Conservation (phyloP, 768 basidiomycete species). For the Hericium erinaceus region DNA sequence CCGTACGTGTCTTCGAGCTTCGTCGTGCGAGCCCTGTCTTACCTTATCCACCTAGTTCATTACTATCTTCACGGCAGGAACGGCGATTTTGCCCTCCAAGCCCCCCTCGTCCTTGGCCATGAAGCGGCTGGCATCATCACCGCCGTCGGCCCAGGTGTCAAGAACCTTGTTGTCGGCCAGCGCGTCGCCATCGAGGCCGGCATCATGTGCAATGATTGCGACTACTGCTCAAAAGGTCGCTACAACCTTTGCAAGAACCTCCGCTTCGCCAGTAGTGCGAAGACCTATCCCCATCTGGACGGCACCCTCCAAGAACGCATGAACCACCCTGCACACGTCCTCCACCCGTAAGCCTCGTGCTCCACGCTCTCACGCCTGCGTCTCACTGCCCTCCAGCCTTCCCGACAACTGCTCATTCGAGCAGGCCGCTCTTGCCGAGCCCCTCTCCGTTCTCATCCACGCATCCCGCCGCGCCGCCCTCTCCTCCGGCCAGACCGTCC, state of each 20-base stretch:
- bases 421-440: conserved; percentile 84
- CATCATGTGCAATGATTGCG: conserved; percentile 73
- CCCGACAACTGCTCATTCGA: conserved; percentile 72
- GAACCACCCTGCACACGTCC: conserved; percentile 80
- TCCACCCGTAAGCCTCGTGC: conserved; percentile 60
- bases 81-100: conserved; percentile 81
- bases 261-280: conserved; percentile 85
- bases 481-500: conserved; percentile 53
- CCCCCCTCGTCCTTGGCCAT: conserved; percentile 88
- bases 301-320: conserved; percentile 83
- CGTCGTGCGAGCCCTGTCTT: background rate
- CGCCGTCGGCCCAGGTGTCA: conserved; percentile 69
- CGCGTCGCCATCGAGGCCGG: conserved; percentile 93
- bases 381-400: conserved; percentile 34
- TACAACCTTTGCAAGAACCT: conserved; percentile 92
- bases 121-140: conserved; percentile 85
- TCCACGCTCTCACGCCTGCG: background rate
- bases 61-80: conserved; percentile 87
- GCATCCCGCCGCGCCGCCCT: conserved; percentile 38
- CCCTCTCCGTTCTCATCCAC: conserved; percentile 82
- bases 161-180: conserved; percentile 60
- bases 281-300: conserved; percentile 88
- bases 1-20: conserved; percentile 34
- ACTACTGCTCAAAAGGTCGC: conserved; percentile 60
- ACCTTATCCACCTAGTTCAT: conserved; percentile 50